Evolutionary conservation across 768 basidiomycete genomes (phyloP).

Genomic region (Collybia mongolica): DNA sequence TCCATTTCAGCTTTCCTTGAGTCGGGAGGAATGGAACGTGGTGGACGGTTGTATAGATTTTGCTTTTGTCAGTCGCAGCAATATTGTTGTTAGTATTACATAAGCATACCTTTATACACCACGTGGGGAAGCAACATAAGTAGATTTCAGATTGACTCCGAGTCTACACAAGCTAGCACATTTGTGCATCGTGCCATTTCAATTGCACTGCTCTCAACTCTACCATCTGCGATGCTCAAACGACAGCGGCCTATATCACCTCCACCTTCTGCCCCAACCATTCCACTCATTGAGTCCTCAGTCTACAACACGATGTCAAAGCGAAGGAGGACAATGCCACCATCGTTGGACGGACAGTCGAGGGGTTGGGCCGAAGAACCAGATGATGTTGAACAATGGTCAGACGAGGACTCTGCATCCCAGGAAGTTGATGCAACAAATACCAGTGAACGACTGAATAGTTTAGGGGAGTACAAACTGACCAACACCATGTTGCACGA

Average conservation of each 20-base stretch:
- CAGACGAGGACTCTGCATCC: slow-evolving; percentile 23
- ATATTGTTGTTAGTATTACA: not conserved
- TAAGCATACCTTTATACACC: too few relatives aligned
- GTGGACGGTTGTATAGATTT: not conserved
- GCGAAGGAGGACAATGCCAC: slow-evolving; percentile 52
- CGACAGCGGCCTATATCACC: slow-evolving; percentile 49
- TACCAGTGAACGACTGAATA: slow-evolving; percentile 12
- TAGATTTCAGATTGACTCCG: too few relatives aligned
- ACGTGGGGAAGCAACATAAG: too few relatives aligned
- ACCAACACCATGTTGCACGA: slow-evolving; percentile 69
- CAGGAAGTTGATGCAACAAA: slow-evolving; percentile 21
- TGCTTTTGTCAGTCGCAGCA: not conserved
- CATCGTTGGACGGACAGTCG: slow-evolving; percentile 49
- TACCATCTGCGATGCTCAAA: slow-evolving; percentile 43
- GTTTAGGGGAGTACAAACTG: slow-evolving; percentile 49
- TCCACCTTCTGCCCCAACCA: slow-evolving; percentile 27
- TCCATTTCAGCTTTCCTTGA: slow-evolving; percentile 52
- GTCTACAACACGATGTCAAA: slow-evolving; percentile 35
- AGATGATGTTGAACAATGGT: slow-evolving; percentile 31
- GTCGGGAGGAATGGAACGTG: not conserved
- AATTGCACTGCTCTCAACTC: too few relatives aligned
- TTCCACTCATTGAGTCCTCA: slow-evolving; percentile 25
- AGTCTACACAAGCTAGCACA: too few relatives aligned
- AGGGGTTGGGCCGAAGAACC: slow-evolving; percentile 41
- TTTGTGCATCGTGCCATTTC: too few relatives aligned